Conservation (phyloP, 768 basidiomycete species). For the Podaxis sp. region DNA sequence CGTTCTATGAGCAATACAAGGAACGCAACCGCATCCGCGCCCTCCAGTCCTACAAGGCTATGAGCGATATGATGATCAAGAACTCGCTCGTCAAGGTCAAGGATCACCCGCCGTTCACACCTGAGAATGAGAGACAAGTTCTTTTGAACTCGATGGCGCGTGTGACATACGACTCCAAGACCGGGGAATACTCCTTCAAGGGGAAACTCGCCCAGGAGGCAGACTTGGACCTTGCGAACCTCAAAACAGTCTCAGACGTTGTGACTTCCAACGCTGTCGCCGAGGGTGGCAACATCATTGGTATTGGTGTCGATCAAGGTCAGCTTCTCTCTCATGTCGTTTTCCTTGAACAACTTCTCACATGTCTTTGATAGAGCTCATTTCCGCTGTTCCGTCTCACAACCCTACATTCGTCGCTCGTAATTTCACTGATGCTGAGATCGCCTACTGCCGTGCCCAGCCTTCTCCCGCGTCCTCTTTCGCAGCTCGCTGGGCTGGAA, state of each 20-base stretch:
- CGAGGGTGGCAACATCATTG: constrained; percentile 48
- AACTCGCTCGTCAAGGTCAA: constrained; percentile 95
- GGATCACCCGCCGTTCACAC: constrained; percentile 84
- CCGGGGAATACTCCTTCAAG: constrained; percentile 81
- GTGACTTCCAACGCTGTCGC: constrained; percentile 38
- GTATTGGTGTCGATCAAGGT: constrained; percentile 92
- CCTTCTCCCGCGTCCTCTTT: constrained; percentile 88
- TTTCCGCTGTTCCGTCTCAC: constrained; percentile 86
- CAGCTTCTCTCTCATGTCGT: constrained; percentile 18
- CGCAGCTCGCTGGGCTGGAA: constrained; percentile 96
- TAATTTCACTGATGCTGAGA: constrained; percentile 92
- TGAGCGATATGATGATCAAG: constrained; percentile 95
- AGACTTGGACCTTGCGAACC: constrained; percentile 65
- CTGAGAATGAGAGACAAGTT: constrained; percentile 83
- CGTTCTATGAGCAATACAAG: constrained; percentile 78
- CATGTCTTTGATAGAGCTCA: constrained; percentile 60
- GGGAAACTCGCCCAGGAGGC: constrained; percentile 55
- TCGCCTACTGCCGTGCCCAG: constrained; percentile 83
- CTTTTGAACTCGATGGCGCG: constrained; percentile 92
- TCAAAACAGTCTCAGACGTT: constrained; percentile 58
- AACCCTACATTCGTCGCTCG: constrained; percentile 85
- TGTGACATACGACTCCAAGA: constrained; percentile 79
- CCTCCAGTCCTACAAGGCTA: constrained; percentile 78
- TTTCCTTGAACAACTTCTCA: constrained; percentile 13
- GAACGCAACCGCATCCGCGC: constrained; percentile 64